These are phyloP conservation scores for Nicotiana sylvestris DNA, from an alignment of 257 asterid species.

Conservation along the genomic window DNA sequence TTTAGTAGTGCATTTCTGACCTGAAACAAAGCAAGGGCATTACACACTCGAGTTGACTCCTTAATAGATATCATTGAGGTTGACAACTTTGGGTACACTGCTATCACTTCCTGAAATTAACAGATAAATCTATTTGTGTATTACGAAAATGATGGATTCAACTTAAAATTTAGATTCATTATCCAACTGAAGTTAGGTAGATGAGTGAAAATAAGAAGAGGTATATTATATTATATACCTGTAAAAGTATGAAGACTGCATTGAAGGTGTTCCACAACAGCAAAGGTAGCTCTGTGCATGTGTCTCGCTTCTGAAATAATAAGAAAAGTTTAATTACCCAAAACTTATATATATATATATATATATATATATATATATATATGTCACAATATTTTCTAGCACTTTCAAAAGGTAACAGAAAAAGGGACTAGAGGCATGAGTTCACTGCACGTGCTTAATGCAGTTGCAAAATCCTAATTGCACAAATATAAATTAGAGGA, in stretches of 20 bases:
- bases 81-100: not conserved
- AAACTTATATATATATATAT: not conserved
- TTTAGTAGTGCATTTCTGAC: not conserved
- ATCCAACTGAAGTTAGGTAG: not conserved
- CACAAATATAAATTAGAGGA: too few species aligned
- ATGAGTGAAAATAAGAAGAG: not conserved
- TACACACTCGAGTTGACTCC: slow-evolving; percentile 11
- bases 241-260: not conserved
- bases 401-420: not conserved
- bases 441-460: too few species aligned
- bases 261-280: slow-evolving; percentile 12
- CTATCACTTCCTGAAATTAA: not conserved
- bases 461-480: too few species aligned
- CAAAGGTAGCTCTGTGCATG: not conserved
- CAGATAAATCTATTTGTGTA: not conserved
- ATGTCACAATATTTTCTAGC: not conserved
- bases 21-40: slow-evolving; percentile 17
- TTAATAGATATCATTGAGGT: not conserved
- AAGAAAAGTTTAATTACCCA: not conserved
- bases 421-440: not conserved
- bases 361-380: too few species aligned
- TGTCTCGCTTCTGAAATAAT: not conserved
- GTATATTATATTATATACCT: not conserved
- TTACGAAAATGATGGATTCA: not conserved
- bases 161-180: not conserved